Evolutionary conservation across 371 early-diverging fungal species (phyloP).

Genomic region (Rhizopus delemar): DNA sequence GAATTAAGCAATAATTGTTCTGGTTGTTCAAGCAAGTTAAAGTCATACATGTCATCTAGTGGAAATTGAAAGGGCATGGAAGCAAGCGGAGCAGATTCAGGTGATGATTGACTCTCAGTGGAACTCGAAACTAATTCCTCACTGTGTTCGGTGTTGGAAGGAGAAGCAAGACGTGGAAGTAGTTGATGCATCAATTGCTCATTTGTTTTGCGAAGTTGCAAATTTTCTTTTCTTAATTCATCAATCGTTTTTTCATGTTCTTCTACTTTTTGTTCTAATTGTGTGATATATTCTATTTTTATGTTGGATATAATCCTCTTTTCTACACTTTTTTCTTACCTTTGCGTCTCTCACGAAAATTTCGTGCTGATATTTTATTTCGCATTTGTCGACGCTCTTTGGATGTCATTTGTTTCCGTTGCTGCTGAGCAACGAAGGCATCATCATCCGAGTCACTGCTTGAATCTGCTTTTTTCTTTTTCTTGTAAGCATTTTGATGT

Average conservation of each 20-base stretch:
- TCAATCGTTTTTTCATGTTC: conserved; percentile 27
- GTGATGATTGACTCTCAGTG: conserved; percentile 24
- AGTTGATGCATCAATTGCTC: conserved; percentile 19
- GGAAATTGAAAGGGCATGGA: conserved; percentile 17
- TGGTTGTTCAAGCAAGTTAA: conserved; percentile 21
- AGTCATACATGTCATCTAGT: conserved; percentile 22
- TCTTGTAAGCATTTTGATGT: conserved; percentile 16
- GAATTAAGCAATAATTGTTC: not conserved
- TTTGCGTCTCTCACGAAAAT: conserved; percentile 83
- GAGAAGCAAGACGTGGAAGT: conserved; percentile 49
- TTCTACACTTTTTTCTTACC: conserved; percentile 42
- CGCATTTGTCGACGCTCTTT: conserved; percentile 81
- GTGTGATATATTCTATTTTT: conserved; percentile 65
- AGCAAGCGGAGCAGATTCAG: conserved; percentile 2
- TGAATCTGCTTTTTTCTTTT: conserved; percentile 10
- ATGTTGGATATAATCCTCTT: not conserved
- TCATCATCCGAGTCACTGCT: conserved; percentile 2
- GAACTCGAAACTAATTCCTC: conserved; percentile 6
- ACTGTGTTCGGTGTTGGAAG: conserved; percentile 4
- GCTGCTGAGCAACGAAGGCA: not conserved
- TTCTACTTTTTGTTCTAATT: conserved; percentile 59
- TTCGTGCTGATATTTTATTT: conserved; percentile 85
- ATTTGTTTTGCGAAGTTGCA: conserved; percentile 17
- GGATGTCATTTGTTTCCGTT: conserved; percentile 62
- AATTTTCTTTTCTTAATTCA: conserved; percentile 22